phyloP scores from a whole-genome alignment of 2,329 filamentous ascomycete genomes.

The Trichoderma sp. region DNA sequence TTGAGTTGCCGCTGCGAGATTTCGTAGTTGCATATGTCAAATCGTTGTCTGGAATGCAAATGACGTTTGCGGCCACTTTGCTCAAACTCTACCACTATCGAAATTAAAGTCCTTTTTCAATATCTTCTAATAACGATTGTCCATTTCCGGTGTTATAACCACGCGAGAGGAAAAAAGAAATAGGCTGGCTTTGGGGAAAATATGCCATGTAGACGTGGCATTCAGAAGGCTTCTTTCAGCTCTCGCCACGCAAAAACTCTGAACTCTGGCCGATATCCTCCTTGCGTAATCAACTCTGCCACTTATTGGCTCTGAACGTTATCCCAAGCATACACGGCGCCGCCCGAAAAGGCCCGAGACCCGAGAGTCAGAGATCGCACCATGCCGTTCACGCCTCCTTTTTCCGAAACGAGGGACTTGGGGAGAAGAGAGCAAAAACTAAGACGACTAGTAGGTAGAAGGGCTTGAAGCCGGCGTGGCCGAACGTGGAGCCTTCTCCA shows the following conservation, averaged over 20 bases:
- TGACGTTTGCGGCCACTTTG: constrained; percentile 1
- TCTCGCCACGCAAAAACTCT: not conserved
- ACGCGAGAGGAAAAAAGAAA: not conserved
- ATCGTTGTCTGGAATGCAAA: constrained; percentile 9
- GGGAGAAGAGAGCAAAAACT: not conserved
- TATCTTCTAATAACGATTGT: not conserved
- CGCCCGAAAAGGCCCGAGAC: constrained; percentile 24
- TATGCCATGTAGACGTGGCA: not conserved
- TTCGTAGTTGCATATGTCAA: not conserved
- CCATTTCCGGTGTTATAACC: not conserved
- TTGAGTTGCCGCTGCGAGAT: constrained; percentile 1
- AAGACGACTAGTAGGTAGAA: not conserved
- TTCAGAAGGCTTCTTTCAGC: not conserved
- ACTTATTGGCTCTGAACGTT: not conserved
- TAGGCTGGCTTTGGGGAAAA: not conserved
- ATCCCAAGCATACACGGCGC: not conserved
- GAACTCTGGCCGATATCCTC: not conserved
- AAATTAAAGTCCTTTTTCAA: not conserved
- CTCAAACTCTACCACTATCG: not conserved
- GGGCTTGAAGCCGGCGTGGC: constrained; percentile 11
- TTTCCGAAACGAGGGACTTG: not conserved
- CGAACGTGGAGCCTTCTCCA: not conserved
- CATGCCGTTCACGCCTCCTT: constrained; percentile 10
- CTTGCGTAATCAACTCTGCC: not conserved
- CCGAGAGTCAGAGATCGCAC: constrained; percentile 4